Base-by-base conservation (phyloP, 2,329 filamentous ascomycete genomes). In the Fusarium metavorans region DNA sequence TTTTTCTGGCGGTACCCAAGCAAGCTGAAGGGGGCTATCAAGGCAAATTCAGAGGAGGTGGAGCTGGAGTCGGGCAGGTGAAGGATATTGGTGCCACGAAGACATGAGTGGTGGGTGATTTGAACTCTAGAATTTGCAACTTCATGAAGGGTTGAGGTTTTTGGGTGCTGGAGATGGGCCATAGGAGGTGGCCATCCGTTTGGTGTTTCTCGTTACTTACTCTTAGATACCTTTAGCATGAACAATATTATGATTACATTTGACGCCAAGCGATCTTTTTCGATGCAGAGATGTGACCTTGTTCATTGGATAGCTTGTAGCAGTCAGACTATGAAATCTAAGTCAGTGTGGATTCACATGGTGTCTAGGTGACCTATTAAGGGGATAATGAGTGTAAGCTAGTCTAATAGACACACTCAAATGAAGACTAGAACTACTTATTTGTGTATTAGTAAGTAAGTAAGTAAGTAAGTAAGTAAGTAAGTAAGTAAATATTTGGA, bases 1-100 rank as follows among this genome's bases (percentile, higher is more conserved):
- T 71, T 71, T n/a, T 66, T 68, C 20, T 58, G 58, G 34, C 52
- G 39, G 7, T 66, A 71, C 34, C 69, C 69, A 5, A 69, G 66
- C 35, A 37, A 64, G 37, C n/a, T 64, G 20, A 64, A 64, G 35
- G 14, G 20, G 20, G 48, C 34, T 43, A 41, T 57, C 13, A 41
- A 43, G 30, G 61, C 50, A 6, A 64, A 43, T 30, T 56, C 48
- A 13, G 45, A 56, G n/a, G 25, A 56, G n/a, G 18, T 45, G 27
- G 50, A 56, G 25, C 13, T 45, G 14, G 39, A 61, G 39, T 37
- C 25, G 7, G 35, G 35, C 6, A 59, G 56, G 34, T 59, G n/a
- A 20, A 41, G 18, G 10, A 18, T 4, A 1, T 18, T n/a, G 3
- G 34, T 4, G 11, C 20, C 6, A 27, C 2, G n/a, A 10, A 1